A percentile compares a stretch with the other conserved stretches of the same genome.
These are phyloP conservation scores for Saccharomyces mikatae DNA, from an alignment of 805 yeast species.

Conservation along the genomic window DNA sequence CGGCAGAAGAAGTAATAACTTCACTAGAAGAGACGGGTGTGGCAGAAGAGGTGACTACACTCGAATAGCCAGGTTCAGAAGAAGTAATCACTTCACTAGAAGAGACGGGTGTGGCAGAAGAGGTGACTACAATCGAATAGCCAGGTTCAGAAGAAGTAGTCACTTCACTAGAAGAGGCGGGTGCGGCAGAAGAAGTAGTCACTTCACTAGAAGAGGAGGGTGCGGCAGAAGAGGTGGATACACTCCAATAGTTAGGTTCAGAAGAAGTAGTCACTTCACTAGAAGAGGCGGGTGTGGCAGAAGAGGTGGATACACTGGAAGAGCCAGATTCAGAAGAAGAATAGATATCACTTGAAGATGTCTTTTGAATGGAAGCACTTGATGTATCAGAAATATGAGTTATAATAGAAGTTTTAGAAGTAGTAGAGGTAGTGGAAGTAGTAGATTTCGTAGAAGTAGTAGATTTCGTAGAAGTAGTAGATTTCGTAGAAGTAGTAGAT, in stretches of 20 bases:
- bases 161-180: neutral
- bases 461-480: neutral
- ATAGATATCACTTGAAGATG: neutral
- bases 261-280: neutral
- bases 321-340: neutral
- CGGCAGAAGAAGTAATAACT: neutral
- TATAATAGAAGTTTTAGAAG: neutral
- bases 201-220: neutral
- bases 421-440: conserved; percentile 1
- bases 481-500: conserved; percentile 1
- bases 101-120: neutral
- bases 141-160: neutral
- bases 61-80: neutral
- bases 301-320: too few relatives aligned
- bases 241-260: too few relatives aligned
- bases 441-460: conserved; percentile 2
- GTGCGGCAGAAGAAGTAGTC: neutral
- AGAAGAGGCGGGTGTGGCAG: neutral
- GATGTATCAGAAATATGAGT: too few relatives aligned
- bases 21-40: neutral
- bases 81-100: neutral
- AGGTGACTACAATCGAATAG: too few relatives aligned
- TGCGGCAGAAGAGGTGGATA: neutral
- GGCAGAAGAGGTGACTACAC: neutral
- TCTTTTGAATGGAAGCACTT: neutral